Evolutionary conservation across 441 rosid species (phyloP), one percentile per base, ranked within the genome.

Genomic region (Pelargonium myrrhifolium): DNA sequence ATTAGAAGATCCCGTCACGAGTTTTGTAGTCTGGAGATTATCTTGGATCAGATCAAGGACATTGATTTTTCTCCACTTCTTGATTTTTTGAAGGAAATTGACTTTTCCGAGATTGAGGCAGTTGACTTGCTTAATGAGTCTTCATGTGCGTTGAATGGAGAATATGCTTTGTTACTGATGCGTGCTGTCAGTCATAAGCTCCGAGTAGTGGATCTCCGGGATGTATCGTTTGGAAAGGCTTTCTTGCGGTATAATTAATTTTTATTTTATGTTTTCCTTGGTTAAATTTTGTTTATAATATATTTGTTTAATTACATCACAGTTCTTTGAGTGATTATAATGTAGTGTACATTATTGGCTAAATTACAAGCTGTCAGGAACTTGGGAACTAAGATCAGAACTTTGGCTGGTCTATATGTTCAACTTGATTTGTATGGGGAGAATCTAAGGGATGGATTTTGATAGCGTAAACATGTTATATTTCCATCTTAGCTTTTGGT

Each of bases 51-150:
- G 37, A 71, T 90, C 68, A 83, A 84, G 77, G 89, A 85, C 51
- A 71, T 74, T 72, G 98, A 88, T 76, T 78, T 80, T 76, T 82
- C 70, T 65, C 93, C 98, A 5, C 88, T 93, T 68, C 78, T 83
- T 66, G 90, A 89, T 82, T 62, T 89, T 63, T 83, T 82, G 59
- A 65, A 17, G 62, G 85, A 84, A 62, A 79, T 93, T 53, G 80
- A 77, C 24, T 62, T 71, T 15, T 87, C 96, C 53, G 94, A 83
- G 79, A 79, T 93, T 56, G 89, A 93, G 72, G 90, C 83, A 17
- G 85, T 90, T 17, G 90, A 90, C 61, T 65, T 93, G 53, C 75
- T 76, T 64, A 78, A 79, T 71, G 80, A 86, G 71, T 81, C 90
- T 3, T 82, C 85, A 9, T 85, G 87, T 74, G 62, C 74, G 22